Evolutionary conservation across 305 asterid genomes (phyloP), one percentile per base, ranked within the genome.

Genomic region (Ajuga reptans): DNA sequence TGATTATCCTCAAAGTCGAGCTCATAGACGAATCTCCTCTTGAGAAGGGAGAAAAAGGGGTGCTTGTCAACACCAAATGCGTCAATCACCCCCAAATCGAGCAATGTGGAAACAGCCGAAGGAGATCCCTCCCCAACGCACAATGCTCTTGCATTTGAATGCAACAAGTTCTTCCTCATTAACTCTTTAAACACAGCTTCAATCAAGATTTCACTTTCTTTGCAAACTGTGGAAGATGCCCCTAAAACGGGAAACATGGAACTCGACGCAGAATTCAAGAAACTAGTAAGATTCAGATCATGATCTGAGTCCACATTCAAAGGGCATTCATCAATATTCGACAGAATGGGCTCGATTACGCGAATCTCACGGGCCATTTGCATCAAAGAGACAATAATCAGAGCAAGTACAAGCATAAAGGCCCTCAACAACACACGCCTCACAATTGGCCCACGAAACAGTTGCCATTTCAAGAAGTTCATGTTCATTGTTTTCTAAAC

Each of bases 11-110:
- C 86, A 51, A 75, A 87, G 18, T 77, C 73, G 14, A 92, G 91
- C 83, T 87, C 93, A 53, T 87, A 89, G 54, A 87, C 83, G 37
- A 82, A 89, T 74, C 90, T 77, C 81, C 90, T 84, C 91, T 72
- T 75, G 63, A 81, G 9, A 1, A 88, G 83, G 80, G 98, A 92
- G 89, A 92, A 92, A 59, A 78, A 84, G 0, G 96, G 98, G 82
- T 82, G 90, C 39, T 79, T 82, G 31, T 85, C 83, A 8, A 82
- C 84, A 39, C 86, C 85, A 15, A 74, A 11, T 21, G 85, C 85
- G 33, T 81, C 59, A n/a, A 66, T 61, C 21, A 89, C 43, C 15
- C 96, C 96, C 80, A 90, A 49, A 29, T 80, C 85, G n/a, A 72
- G 87, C 79, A 92, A 61, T 9, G 82, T 84, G 73, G 59, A 58